Conservation (phyloP, 345 rosid genomes). For the Salix arbutifolia region DNA sequence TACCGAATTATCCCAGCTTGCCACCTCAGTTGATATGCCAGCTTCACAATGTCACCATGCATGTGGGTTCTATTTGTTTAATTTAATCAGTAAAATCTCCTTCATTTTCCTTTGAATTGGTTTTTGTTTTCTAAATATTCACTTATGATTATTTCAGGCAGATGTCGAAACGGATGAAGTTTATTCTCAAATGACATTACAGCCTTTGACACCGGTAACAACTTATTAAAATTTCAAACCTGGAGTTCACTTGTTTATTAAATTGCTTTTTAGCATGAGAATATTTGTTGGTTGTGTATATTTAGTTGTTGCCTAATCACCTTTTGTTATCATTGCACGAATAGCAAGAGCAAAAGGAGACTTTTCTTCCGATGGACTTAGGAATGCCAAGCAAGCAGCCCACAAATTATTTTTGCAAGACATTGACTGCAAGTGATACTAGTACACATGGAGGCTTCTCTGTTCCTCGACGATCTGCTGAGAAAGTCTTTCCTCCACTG, state of each 20-base stretch:
- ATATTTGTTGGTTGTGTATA: neutral
- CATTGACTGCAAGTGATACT: slow-evolving; percentile 38
- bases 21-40: slow-evolving; percentile 32
- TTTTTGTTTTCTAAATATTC: neutral
- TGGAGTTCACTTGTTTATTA: neutral
- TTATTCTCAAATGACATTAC: slow-evolving; percentile 32
- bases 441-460: slow-evolving; percentile 82
- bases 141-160: slow-evolving; percentile 18
- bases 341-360: slow-evolving; percentile 26
- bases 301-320: neutral
- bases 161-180: slow-evolving; percentile 32
- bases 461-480: slow-evolving; percentile 76
- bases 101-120: neutral
- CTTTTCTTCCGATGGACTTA: slow-evolving; percentile 24
- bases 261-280: neutral
- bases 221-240: neutral
- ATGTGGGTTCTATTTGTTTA: slow-evolving; percentile 11
- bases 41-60: slow-evolving; percentile 32
- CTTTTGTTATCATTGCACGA: neutral
- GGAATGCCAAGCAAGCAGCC: slow-evolving; percentile 32
- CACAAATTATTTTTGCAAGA: slow-evolving; percentile 28
- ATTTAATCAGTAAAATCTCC: neutral
- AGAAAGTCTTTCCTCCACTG: slow-evolving; percentile 73
- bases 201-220: slow-evolving; percentile 23
- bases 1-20: slow-evolving; percentile 33